A percentile compares a stretch with the other conserved stretches of the same genome.
phyloP scores from a whole-genome alignment of 2,329 filamentous ascomycete species.

The Cordyceps pruinosa region DNA sequence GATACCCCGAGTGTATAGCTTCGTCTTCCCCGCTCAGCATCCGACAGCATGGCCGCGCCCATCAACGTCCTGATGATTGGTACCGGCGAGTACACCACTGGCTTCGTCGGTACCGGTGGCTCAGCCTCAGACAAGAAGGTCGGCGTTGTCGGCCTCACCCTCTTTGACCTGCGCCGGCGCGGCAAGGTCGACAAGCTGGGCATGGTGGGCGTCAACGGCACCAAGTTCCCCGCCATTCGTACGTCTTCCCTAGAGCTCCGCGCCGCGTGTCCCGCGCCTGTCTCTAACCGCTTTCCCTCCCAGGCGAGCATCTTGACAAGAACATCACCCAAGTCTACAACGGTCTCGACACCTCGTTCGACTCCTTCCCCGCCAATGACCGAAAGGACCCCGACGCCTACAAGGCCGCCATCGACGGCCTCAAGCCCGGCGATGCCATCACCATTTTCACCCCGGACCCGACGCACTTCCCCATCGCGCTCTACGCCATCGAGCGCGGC shows the following conservation, averaged over 20 bases:
- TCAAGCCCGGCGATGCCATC: constrained; percentile 77
- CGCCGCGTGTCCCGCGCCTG: too few relatives aligned
- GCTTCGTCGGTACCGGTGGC: constrained; percentile 76
- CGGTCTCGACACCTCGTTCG: constrained; percentile 76
- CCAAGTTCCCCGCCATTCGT: constrained; percentile 89
- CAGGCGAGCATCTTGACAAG: constrained; percentile 74
- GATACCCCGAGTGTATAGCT: neutral
- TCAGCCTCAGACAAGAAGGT: constrained; percentile 94
- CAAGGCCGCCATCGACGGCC: constrained; percentile 78
- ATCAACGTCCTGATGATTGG: constrained; percentile 46
- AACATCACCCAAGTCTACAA: constrained; percentile 90
- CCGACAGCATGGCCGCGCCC: neutral
- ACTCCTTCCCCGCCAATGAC: constrained; percentile 73
- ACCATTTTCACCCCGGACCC: constrained; percentile 95
- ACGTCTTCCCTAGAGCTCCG: constrained; percentile 27
- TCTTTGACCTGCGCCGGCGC: constrained; percentile 81
- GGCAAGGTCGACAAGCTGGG: constrained; percentile 80
- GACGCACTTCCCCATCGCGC: constrained; percentile 84
- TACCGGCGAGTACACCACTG: constrained; percentile 94
- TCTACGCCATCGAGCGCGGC: constrained; percentile 82
- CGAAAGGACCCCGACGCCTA: constrained; percentile 71
- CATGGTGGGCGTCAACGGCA: constrained; percentile 86
- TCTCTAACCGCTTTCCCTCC: constrained; percentile 12
- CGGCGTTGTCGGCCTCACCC: constrained; percentile 80
- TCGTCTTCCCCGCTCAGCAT: neutral